Conservation (phyloP, 805 yeast species). For the Tetrapisispora fleetii region DNA sequence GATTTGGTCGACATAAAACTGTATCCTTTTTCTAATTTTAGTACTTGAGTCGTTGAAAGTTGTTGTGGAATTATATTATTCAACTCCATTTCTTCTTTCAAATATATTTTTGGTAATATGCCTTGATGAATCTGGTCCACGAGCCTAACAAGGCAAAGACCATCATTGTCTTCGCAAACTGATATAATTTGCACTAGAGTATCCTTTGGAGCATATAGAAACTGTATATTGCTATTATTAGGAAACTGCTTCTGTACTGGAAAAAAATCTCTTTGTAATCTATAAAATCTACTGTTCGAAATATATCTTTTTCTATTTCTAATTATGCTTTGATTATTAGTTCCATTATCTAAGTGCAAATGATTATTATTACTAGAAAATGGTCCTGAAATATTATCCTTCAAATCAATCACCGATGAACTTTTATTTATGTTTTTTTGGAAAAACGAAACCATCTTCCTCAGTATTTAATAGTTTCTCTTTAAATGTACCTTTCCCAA, state of each 20-base stretch:
- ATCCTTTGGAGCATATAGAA: slow-evolving; percentile 2
- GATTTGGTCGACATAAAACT: not conserved
- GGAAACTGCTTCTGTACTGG: not conserved
- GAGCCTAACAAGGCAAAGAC: slow-evolving; percentile 8
- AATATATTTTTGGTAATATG: slow-evolving; percentile 6
- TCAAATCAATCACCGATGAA: not conserved
- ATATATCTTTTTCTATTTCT: not conserved
- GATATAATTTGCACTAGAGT: slow-evolving; percentile 12
- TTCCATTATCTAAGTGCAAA: not conserved
- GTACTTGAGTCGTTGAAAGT: not conserved
- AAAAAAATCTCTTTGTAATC: slow-evolving; percentile 1
- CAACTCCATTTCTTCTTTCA: slow-evolving; percentile 8
- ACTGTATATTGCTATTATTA: not conserved
- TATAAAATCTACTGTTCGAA: slow-evolving; percentile 2
- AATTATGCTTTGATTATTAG: not conserved
- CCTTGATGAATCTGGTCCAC: slow-evolving; percentile 11
- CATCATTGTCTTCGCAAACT: slow-evolving; percentile 2
- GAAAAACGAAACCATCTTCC: too few relatives aligned
- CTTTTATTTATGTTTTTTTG: not conserved
- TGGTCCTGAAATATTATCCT: slow-evolving; percentile 1
- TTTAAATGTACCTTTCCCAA: too few relatives aligned
- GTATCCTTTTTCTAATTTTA: not conserved
- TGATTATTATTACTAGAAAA: not conserved
- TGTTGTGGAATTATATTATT: slow-evolving; percentile 2
- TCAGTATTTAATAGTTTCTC: too few relatives aligned